Evolutionary conservation across 768 basidiomycete species (phyloP).

Genomic region (Podaxis pistillaris): DNA sequence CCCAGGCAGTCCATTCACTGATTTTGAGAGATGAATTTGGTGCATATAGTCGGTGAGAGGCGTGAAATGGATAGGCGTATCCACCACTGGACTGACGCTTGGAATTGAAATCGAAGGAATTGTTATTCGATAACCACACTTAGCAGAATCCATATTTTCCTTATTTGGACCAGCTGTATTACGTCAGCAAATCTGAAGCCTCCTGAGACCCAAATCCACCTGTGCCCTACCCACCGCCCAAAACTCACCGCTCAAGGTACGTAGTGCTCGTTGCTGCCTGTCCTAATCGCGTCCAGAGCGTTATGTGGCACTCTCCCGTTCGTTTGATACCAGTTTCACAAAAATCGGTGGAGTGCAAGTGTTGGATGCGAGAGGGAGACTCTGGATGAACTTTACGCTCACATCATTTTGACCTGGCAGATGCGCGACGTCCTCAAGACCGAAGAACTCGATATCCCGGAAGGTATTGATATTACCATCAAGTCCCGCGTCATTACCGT

Average conservation of each 20-base stretch:
- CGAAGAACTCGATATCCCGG: constrained; percentile 89
- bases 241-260: constrained; percentile 41
- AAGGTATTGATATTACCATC: constrained; percentile 79
- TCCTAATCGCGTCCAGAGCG: constrained; percentile 18
- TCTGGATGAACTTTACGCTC: constrained; percentile 36
- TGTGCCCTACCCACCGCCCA: constrained; percentile 25
- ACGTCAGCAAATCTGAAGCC: constrained; percentile 11
- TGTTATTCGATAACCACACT: not conserved
- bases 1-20: not conserved
- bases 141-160: not conserved
- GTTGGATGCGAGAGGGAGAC: constrained; percentile 34
- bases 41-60: not conserved
- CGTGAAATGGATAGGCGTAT: not conserved
- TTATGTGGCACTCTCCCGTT: constrained; percentile 9
- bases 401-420: constrained; percentile 39
- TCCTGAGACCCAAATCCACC: not conserved
- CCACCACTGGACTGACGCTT: not conserved
- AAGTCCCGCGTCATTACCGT: constrained; percentile 93
- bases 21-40: not conserved
- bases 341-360: constrained; percentile 17
- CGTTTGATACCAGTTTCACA: constrained; percentile 24
- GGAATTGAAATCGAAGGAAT: not conserved
- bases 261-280: constrained; percentile 21
- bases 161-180: not conserved
- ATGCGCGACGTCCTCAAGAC: constrained; percentile 94